Evolutionary conservation across 1,284 basidiomycete genomes (phyloP).

Genomic region (Serendipita sp.): DNA sequence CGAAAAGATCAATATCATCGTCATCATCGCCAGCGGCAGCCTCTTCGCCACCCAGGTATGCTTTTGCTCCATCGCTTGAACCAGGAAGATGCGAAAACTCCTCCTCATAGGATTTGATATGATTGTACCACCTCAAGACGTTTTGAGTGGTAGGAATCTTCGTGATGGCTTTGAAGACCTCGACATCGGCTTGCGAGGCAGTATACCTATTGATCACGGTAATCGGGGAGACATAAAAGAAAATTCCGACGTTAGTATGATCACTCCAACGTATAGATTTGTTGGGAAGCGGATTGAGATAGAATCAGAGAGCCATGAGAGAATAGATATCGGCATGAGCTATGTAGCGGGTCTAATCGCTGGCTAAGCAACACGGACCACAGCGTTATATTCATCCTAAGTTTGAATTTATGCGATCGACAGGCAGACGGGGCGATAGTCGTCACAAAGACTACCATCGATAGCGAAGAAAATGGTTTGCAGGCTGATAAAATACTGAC

Average conservation of each 20-base stretch:
- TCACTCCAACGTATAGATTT: slow-evolving; percentile 14
- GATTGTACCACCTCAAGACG: slow-evolving; percentile 85
- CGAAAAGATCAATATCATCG: slow-evolving; percentile 89
- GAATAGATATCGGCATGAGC: slow-evolving; percentile 56
- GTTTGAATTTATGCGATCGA: slow-evolving; percentile 9
- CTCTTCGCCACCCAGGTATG: slow-evolving; percentile 41
- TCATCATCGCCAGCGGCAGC: slow-evolving; percentile 54
- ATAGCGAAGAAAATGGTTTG: slow-evolving; percentile 16
- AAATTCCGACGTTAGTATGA: slow-evolving; percentile 11
- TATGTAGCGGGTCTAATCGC: slow-evolving; percentile 86
- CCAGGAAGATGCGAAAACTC: slow-evolving; percentile 73
- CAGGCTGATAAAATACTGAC: slow-evolving; percentile 37
- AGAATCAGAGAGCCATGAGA: slow-evolving; percentile 77
- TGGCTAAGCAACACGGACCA: slow-evolving; percentile 99
- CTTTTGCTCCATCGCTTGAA: slow-evolving; percentile 70
- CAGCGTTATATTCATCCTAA: slow-evolving; percentile 71
- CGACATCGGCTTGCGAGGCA: slow-evolving; percentile 93
- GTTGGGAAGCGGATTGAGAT: slow-evolving; percentile 13
- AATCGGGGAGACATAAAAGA: slow-evolving; percentile 13
- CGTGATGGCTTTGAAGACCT: slow-evolving; percentile 71
- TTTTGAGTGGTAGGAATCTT: slow-evolving; percentile 62
- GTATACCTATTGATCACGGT: slow-evolving; percentile 49
- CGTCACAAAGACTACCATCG: slow-evolving; percentile 18
- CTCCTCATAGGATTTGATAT: slow-evolving; percentile 75
- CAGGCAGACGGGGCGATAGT: not conserved